These are phyloP conservation scores for Nannochloropsis gaditana DNA, from an alignment of 108 stramenopile species.

Conservation along the genomic window DNA sequence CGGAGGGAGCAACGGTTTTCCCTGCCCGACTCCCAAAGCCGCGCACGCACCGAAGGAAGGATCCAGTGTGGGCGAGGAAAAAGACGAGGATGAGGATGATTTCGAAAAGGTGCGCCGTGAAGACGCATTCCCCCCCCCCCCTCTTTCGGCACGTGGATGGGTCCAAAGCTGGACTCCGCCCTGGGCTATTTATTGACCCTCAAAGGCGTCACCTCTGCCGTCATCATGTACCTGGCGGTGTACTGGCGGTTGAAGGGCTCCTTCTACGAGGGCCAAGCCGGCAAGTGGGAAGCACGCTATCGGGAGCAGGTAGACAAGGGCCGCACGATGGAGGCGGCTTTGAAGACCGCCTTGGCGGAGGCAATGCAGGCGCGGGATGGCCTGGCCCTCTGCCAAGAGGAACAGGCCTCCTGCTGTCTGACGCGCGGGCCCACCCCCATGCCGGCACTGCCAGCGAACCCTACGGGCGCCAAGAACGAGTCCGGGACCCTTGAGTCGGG, in stretches of 20 bases:
- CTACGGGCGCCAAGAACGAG: too few relatives aligned
- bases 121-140: slow-evolving; percentile 10
- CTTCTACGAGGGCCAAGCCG: background rate
- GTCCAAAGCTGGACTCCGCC: background rate
- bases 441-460: background rate
- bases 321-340: background rate
- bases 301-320: background rate
- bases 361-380: background rate
- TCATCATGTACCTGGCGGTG: background rate
- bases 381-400: background rate
- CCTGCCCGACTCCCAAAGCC: background rate
- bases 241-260: background rate
- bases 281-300: background rate
- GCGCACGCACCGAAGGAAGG: background rate
- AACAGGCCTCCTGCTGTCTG: background rate
- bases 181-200: background rate
- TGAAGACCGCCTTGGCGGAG: background rate
- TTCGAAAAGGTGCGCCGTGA: slow-evolving; percentile 10
- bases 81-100: background rate
- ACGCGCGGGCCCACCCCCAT: background rate
- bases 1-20: background rate
- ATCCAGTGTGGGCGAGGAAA: background rate
- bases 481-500: too few relatives aligned
- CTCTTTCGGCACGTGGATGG: background rate
- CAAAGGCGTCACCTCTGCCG: background rate